Conservation (phyloP, 495 filamentous ascomycete genomes). For the Hypoxylon fragiforme region DNA sequence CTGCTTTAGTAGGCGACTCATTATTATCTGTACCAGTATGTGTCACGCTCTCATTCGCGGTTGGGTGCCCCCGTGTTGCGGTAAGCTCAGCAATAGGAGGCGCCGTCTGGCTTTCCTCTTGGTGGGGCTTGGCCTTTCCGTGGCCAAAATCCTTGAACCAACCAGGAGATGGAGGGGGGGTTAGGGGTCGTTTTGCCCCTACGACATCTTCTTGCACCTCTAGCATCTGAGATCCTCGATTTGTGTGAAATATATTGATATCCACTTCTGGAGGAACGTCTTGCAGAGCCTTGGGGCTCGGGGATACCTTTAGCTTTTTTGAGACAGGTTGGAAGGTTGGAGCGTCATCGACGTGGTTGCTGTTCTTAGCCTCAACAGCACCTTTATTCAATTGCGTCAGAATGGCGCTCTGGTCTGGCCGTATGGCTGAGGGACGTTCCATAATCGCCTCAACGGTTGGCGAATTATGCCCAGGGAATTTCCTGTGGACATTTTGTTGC, state of each 20-base stretch:
- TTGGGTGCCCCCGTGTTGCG: conserved; percentile 6
- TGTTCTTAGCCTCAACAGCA: conserved; percentile 14
- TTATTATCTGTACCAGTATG: conserved; percentile 24
- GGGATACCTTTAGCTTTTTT: conserved; percentile 13
- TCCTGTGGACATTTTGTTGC: conserved; percentile 5
- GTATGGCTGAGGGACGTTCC: conserved; percentile 7
- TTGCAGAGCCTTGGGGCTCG: conserved; percentile 25
- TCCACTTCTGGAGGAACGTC: conserved; percentile 36
- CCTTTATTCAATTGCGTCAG: conserved; percentile 37
- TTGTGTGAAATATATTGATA: conserved; percentile 46
- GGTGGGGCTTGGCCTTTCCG: conserved; percentile 18
- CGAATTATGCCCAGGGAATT: conserved; percentile 5
- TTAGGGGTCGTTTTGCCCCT: conserved; percentile 13
- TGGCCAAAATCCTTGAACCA: conserved; percentile 41
- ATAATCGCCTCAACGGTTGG: conserved; percentile 3
- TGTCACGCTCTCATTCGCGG: conserved; percentile 26
- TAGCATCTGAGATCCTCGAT: conserved; percentile 38
- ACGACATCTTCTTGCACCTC: conserved; percentile 28
- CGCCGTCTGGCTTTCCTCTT: conserved; percentile 8
- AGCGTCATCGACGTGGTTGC: conserved; percentile 6
- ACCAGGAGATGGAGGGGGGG: conserved; percentile 24
- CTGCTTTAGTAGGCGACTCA: conserved; percentile 14
- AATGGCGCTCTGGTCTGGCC: conserved; percentile 46
- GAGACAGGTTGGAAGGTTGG: conserved; percentile 2
- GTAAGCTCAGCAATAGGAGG: conserved; percentile 24